Evolutionary conservation across 2,329 filamentous ascomycete species (phyloP), one percentile per base, ranked within the genome.

Genomic region (Sclerotinia nivalis): DNA sequence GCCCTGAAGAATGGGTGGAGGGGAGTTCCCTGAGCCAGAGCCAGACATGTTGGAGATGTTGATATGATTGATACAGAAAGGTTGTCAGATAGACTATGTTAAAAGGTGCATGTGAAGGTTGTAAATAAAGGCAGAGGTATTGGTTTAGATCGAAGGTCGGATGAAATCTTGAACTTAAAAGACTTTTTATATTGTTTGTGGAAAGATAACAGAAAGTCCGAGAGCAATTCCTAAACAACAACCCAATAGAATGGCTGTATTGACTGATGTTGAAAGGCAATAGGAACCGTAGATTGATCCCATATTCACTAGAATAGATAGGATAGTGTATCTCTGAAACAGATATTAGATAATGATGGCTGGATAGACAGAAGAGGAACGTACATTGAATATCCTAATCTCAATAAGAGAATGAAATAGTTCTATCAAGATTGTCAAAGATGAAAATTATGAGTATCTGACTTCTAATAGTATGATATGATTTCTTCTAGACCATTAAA

Each of bases 111-210:
- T 6, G 13, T 18, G 4, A 12, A 25, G 20, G 20, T 50, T 64
- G 45, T 52, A 43, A 43, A 31, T 5, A 8, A 50, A 40, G 40
- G 12, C 15, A 52, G 20, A 6, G 7, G 12, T 40, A 6, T 64
- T 40, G 34, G 31, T 40, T 52, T 25, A 34, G 12, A 18, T 25
- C n/a, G 4, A 20, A 64, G 15, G 15, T 7, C 12, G 15, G 15
- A 40, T n/a, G 28, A 43, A 52, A 22, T 8, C 25, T 28, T 20
- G 47, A 60, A 52, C 31, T 65, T 22, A 1, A 4, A 65, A 40
- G 15, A 9, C 61, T 65, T 52, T 52, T 40, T 40, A 52, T 65
- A 28, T 15, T 52, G n/a, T 50, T 52, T 65, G 18, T 65, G 31
- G 9, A 22, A 54, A 25, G n/a, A 22, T 6, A 7, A 34, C 18